Evolutionary conservation across 2,329 filamentous ascomycete genomes (phyloP).

Genomic region (Colletotrichum australisinense): DNA sequence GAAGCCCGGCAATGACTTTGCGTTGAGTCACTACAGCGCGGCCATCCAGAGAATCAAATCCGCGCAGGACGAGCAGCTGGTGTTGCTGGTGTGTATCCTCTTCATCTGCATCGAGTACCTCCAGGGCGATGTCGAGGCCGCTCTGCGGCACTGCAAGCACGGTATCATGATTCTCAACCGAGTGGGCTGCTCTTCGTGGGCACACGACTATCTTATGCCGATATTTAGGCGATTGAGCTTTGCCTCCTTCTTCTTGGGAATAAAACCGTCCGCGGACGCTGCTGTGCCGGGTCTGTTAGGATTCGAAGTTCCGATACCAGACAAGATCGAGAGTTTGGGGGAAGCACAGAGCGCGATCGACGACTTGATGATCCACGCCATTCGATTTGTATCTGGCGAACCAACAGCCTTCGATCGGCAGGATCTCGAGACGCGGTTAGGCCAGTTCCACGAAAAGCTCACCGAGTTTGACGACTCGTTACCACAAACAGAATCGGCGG

Average conservation of each 20-base stretch:
- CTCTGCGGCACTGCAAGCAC: constrained; percentile 35
- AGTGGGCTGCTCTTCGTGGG: constrained; percentile 45
- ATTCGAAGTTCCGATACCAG: constrained; percentile 44
- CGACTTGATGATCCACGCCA: constrained; percentile 43
- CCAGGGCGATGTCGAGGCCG: constrained; percentile 56
- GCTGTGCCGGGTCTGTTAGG: constrained; percentile 50
- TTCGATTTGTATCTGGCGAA: constrained; percentile 38
- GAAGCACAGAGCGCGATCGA: constrained; percentile 47
- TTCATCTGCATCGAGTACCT: constrained; percentile 67
- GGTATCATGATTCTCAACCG: constrained; percentile 27
- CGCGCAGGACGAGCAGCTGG: constrained; percentile 41
- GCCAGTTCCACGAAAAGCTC: constrained; percentile 44
- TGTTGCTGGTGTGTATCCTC: constrained; percentile 59
- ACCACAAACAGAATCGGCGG: background rate
- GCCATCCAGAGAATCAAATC: constrained; percentile 41
- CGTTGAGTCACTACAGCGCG: constrained; percentile 43
- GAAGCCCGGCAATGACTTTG: constrained; percentile 30
- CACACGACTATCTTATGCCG: constrained; percentile 46
- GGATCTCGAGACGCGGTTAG: constrained; percentile 45
- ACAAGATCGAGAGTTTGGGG: constrained; percentile 46
- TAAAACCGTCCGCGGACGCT: constrained; percentile 37
- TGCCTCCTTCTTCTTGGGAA: constrained; percentile 15
- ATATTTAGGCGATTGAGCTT: constrained; percentile 27
- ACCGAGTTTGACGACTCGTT: constrained; percentile 43
- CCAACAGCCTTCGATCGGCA: constrained; percentile 39